phyloP scores from a whole-genome alignment of 2,329 filamentous ascomycete species.

The Xylaria sp. region DNA sequence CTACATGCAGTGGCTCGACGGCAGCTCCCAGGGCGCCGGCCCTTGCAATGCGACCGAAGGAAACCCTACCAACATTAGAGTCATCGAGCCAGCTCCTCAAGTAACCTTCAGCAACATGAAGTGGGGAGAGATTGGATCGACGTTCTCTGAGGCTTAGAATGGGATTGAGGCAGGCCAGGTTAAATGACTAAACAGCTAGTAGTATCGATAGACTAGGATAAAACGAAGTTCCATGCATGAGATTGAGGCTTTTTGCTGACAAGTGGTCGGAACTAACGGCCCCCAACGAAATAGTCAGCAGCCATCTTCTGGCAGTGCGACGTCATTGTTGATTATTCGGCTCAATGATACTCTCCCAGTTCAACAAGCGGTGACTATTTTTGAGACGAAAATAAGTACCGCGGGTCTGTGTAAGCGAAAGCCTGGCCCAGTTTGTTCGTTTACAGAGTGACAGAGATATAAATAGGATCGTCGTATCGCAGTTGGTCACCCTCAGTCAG shows the following conservation, averaged over 20 bases:
- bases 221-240: constrained; percentile 14
- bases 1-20: constrained; percentile 66
- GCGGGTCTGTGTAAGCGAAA: constrained; percentile 17
- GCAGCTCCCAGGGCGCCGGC: constrained; percentile 61
- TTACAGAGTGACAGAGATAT: constrained; percentile 15
- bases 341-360: constrained; percentile 21
- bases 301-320: background rate
- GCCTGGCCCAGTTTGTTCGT: constrained; percentile 6
- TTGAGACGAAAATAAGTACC: constrained; percentile 30
- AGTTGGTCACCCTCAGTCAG: constrained; percentile 36
- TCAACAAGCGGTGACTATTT: constrained; percentile 38
- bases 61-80: constrained; percentile 57
- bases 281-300: constrained; percentile 8
- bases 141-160: constrained; percentile 48
- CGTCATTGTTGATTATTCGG: constrained; percentile 6
- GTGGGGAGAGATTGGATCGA: constrained; percentile 65
- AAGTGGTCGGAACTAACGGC: background rate
- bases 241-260: background rate
- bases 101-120: constrained; percentile 68
- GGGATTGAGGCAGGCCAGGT: background rate
- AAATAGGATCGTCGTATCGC: constrained; percentile 25
- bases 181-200: background rate
- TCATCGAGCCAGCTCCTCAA: constrained; percentile 57
- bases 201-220: constrained; percentile 1
- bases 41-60: constrained; percentile 62